phyloP scores from a whole-genome alignment of 2,329 filamentous ascomycete species.

The Aspergillus puulaauensis region DNA sequence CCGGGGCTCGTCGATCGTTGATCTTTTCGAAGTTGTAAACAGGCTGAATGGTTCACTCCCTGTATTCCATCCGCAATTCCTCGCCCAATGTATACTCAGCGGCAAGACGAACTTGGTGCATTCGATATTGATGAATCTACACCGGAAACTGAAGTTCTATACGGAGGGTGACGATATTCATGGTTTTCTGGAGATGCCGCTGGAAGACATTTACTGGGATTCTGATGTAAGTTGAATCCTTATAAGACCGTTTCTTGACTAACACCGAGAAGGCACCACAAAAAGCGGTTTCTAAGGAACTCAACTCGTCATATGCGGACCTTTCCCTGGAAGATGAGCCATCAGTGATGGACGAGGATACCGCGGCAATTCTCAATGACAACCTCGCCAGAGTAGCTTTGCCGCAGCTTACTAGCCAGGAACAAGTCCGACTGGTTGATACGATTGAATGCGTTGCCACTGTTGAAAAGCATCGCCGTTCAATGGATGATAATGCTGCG shows the following conservation, averaged over 20 bases:
- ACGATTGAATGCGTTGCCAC: slow-evolving; percentile 81
- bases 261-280: slow-evolving; percentile 33
- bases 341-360: slow-evolving; percentile 68
- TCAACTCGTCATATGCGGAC: slow-evolving; percentile 53
- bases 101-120: slow-evolving; percentile 74
- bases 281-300: slow-evolving; percentile 47
- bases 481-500: slow-evolving; percentile 85
- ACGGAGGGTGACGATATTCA: slow-evolving; percentile 78
- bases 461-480: slow-evolving; percentile 82
- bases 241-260: slow-evolving; percentile 6
- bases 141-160: slow-evolving; percentile 78
- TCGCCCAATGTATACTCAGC: slow-evolving; percentile 80
- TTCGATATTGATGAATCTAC: slow-evolving; percentile 68
- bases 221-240: slow-evolving; percentile 39
- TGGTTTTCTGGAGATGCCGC: slow-evolving; percentile 65
- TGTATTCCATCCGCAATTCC: slow-evolving; percentile 86
- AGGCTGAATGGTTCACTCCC: slow-evolving; percentile 84
- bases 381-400: slow-evolving; percentile 73
- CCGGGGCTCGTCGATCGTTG: slow-evolving; percentile 53
- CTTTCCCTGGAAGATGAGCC: slow-evolving; percentile 55
- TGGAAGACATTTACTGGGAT: slow-evolving; percentile 50
- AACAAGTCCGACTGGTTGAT: slow-evolving; percentile 81
- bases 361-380: slow-evolving; percentile 70
- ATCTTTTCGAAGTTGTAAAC: slow-evolving; percentile 79
- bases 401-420: slow-evolving; percentile 76